Evolutionary conservation across 2,329 filamentous ascomycete genomes (phyloP), one percentile per base, ranked within the genome.

Genomic region (Phyllosticta citrichinensis): DNA sequence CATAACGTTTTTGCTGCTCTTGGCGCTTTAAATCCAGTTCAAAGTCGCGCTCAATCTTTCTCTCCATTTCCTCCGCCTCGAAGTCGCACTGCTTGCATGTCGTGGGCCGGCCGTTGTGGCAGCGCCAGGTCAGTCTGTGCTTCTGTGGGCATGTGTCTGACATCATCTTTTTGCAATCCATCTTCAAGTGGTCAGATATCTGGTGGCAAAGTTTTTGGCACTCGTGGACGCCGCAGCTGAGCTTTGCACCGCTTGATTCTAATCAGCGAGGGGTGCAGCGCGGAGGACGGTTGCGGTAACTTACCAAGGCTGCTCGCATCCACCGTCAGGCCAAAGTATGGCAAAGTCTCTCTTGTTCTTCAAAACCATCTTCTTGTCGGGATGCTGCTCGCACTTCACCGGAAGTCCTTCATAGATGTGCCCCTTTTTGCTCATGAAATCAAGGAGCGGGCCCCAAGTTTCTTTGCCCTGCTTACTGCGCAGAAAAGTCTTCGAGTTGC

Each of bases 401-500:
- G 72, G 71, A 30, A 74, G 69, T 0, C 72, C 72, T 27, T 75
- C 74, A 20, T 77, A 77, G 0, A 84, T 68, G 1, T 71, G 73
- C 0, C 75, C 73, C 1, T 78, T 75, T 0, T 73, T 65, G 57
- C 81, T 83, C 20, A 91, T 65, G 0, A 78, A 68, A 0, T 82
- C 71, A 50, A 90, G 81, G 22, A 88, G 80, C 0, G 76, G 76
- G 0, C 64, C 64, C 87, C 87, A 91, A 0, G 81, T 71, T 0
- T 75, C 70, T 50, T 75, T 77, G 1, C 85, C 85, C 66, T 85
- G 86, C 25, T 77, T 77, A 64, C 80, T 82, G 2, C 76, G 74
- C 66, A 83, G 78, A 64, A 90, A 91, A 0, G 88, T 91, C 0
- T 81, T 73, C 60, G 83, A 79, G 66, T 89, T 89, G 0, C 88